Percentiles rank a stretch among this genome's conserved stretches.
Evolutionary conservation across 805 yeast species (phyloP).

Genomic region (Phaffomyces opuntiae): DNA sequence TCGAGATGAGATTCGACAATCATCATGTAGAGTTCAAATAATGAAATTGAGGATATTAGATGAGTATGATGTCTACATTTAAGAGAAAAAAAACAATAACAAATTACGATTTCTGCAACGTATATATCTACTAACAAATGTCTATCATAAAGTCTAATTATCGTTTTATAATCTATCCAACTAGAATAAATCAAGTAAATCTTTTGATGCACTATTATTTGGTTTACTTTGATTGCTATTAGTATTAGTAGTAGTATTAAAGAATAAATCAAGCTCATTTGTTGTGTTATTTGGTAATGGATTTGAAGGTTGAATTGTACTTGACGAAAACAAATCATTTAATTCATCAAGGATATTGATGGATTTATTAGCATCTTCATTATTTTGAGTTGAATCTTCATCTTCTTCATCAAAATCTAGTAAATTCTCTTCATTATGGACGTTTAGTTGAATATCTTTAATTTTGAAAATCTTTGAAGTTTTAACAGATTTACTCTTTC

Average conservation of each 20-base stretch:
- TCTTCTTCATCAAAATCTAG: conserved; percentile 74
- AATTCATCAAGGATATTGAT: conserved; percentile 59
- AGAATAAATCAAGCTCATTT: conserved; percentile 2
- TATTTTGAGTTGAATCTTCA: conserved; percentile 6
- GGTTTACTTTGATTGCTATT: background rate
- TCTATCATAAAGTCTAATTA: background rate
- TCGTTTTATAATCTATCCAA: background rate
- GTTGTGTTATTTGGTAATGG: background rate
- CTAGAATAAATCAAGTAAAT: conserved; percentile 17
- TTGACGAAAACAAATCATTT: conserved; percentile 58
- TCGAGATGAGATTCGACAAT: too few relatives aligned
- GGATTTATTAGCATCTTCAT: conserved; percentile 15
- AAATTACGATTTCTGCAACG: too few relatives aligned
- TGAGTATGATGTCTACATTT: too few relatives aligned
- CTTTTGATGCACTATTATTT: conserved; percentile 9
- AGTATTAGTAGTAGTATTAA: background rate
- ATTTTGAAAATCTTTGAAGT: conserved; percentile 45
- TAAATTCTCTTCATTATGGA: conserved; percentile 78
- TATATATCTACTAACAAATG: too few relatives aligned
- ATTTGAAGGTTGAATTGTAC: conserved; percentile 23
- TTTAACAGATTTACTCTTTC: conserved; percentile 32
- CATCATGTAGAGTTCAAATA: too few relatives aligned
- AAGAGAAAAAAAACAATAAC: too few relatives aligned
- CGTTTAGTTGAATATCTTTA: conserved; percentile 72
- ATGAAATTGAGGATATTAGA: too few relatives aligned